Evolutionary conservation across 305 asterid species (phyloP).

Genomic region (Fraxinus latifolia): DNA sequence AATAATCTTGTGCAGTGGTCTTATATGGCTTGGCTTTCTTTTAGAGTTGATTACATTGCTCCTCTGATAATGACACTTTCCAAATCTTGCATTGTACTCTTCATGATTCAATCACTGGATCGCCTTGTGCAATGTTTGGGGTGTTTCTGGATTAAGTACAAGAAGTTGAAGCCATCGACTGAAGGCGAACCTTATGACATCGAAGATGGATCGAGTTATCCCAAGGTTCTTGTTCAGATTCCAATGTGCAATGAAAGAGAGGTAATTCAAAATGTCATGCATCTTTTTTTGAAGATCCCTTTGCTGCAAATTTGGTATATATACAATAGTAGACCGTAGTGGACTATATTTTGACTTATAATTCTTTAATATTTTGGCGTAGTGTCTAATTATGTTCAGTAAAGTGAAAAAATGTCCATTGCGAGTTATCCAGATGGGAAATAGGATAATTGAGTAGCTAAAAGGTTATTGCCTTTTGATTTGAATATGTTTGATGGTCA

Average conservation of each 20-base stretch:
- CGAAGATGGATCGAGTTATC: slow-evolving; percentile 62
- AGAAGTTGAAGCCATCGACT: slow-evolving; percentile 53
- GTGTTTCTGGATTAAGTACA: slow-evolving; percentile 76
- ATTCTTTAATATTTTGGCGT: neutral
- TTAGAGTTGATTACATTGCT: slow-evolving; percentile 71
- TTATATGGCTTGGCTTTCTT: slow-evolving; percentile 72
- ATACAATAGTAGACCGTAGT: no score
- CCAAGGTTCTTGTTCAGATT: slow-evolving; percentile 95
- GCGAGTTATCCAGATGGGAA: neutral
- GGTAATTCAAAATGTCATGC: slow-evolving; percentile 38
- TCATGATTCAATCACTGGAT: slow-evolving; percentile 81
- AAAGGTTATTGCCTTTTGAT: neutral
- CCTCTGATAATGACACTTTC: slow-evolving; percentile 60
- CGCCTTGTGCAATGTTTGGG: slow-evolving; percentile 67
- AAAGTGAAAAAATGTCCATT: neutral
- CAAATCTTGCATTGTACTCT: slow-evolving; percentile 71
- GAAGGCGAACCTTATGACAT: slow-evolving; percentile 45
- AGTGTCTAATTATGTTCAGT: neutral
- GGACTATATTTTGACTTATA: neutral
- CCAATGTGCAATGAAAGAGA: slow-evolving; percentile 98
- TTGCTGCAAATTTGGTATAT: neutral
- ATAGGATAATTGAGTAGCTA: neutral
- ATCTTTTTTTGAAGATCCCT: slow-evolving; percentile 4
- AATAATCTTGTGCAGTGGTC: slow-evolving; percentile 55
- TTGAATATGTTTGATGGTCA: neutral